Conservation (phyloP, 2,329 filamentous ascomycete species). For the Diplodia scrobiculata region DNA sequence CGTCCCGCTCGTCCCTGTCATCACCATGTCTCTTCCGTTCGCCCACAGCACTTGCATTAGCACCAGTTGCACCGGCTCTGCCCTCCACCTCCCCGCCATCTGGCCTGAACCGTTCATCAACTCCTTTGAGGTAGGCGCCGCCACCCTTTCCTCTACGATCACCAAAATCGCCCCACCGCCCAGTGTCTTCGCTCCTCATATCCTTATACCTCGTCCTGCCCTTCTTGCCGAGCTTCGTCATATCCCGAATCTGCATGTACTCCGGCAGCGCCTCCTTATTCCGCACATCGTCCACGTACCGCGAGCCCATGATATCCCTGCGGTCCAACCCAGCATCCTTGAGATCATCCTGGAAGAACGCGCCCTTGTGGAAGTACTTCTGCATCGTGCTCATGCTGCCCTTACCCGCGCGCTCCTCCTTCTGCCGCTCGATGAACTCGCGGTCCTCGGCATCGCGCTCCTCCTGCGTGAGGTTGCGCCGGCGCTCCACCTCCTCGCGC, state of each 20-base stretch:
- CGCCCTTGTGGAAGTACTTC: conserved; percentile 94
- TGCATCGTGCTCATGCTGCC: conserved; percentile 90
- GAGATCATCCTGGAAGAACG: conserved; percentile 86
- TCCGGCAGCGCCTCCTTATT: conserved; percentile 84
- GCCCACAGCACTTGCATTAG: conserved; percentile 71
- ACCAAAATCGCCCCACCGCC: conserved; percentile 72
- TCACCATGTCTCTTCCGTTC: conserved; percentile 56
- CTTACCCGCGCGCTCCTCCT: conserved; percentile 70
- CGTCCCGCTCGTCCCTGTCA: conserved; percentile 45
- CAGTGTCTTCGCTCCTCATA: conserved; percentile 86
- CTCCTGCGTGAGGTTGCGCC: conserved; percentile 81
- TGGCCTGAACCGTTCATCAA: conserved; percentile 68
- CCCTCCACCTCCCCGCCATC: conserved; percentile 56
- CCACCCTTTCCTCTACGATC: conserved; percentile 49
- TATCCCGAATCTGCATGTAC: conserved; percentile 89
- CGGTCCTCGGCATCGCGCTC: conserved; percentile 85
- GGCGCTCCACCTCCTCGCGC: conserved; percentile 82
- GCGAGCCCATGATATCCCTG: conserved; percentile 81
- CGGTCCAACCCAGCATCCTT: conserved; percentile 73
- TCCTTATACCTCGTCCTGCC: conserved; percentile 89
- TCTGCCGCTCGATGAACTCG: conserved; percentile 73
- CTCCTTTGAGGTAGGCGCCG: conserved; percentile 41
- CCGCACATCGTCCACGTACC: conserved; percentile 78
- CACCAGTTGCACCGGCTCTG: conserved; percentile 60
- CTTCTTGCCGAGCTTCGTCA: conserved; percentile 91